phyloP scores from a whole-genome alignment of 1,284 basidiomycete genomes.

The Inonotus obliquus region DNA sequence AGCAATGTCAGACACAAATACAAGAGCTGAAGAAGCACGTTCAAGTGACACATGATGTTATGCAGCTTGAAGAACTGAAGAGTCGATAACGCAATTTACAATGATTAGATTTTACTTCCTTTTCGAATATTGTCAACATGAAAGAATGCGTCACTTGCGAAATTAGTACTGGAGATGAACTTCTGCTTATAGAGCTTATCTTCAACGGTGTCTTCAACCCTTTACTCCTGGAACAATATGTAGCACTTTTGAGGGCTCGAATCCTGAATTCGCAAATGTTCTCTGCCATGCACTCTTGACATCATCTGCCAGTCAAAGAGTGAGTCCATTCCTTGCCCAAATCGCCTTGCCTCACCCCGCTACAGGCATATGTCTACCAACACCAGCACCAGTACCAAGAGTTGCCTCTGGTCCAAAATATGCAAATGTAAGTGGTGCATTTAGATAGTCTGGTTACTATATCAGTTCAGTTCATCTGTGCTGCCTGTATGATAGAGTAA shows the following conservation, averaged over 20 bases:
- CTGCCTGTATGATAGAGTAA: too few relatives aligned
- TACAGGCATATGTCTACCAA: too few relatives aligned
- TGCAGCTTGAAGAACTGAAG: conserved; percentile 97
- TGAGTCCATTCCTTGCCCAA: conserved; percentile 22
- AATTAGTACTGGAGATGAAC: conserved; percentile 95
- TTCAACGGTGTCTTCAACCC: conserved; percentile 97
- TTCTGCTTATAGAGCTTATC: conserved; percentile 94
- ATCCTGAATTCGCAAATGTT: conserved; percentile 75
- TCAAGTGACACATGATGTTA: conserved; percentile 84
- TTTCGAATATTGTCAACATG: conserved; percentile 93
- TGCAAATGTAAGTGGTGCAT: too few relatives aligned
- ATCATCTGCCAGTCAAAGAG: conserved; percentile 38
- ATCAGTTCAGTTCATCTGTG: too few relatives aligned
- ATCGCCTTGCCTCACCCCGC: too few relatives aligned
- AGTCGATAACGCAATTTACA: conserved; percentile 92
- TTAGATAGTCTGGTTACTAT: too few relatives aligned
- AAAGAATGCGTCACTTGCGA: conserved; percentile 99
- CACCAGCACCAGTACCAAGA: too few relatives aligned
- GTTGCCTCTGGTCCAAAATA: too few relatives aligned
- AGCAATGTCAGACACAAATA: conserved; percentile 65
- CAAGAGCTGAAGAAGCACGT: conserved; percentile 81
- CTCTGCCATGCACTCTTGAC: conserved; percentile 57
- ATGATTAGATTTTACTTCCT: conserved; percentile 85
- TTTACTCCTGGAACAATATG: conserved; percentile 87
- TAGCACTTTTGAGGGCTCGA: conserved; percentile 88